Evolutionary conservation across 2,329 filamentous ascomycete genomes (phyloP), one percentile per base, ranked within the genome.

Genomic region (Ceratocystiopsis brevicomis): DNA sequence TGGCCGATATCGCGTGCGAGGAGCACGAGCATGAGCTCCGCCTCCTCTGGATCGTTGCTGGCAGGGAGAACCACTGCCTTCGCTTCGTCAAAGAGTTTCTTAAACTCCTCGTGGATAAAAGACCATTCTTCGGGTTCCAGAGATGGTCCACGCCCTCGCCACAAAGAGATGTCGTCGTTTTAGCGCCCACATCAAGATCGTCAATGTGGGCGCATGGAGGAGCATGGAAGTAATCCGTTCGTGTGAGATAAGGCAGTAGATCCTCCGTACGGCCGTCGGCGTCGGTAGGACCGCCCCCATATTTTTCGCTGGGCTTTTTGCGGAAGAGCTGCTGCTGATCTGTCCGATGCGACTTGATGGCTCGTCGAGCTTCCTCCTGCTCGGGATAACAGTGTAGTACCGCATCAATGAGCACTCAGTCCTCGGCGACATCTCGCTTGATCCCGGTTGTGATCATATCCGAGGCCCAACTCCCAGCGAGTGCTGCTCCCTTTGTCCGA

Each of bases 271-370:
- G n/a, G n/a, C n/a, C n/a, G n/a, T n/a, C n/a, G n/a, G n/a, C n/a
- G n/a, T n/a, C 10, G 32, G 18, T 34, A 8, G 33, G 40, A 5
- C 40, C 40, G 33, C 17, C 16, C 13, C 17, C 40, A 32, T 41
- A 41, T n/a, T 30, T 18, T 37, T 18, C 33, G n/a, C 36, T 14
- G 14, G 37, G 40, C 14, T 41, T 36, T 11, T 41, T 36, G n/a
- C 19, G 16, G 34, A 41, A 41, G 14, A 41, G 40, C 40, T 41
- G 40, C n/a, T 41, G 40, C n/a, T 41, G 40, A 6, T 41, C 33
- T 14, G 40, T 41, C 17, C 33, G 40, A 12, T 9, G 40, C 17
- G 40, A n/a, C 14, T 36, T 41, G 40, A 41, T 16, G 18, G 40
- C 37, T 18, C 37, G 21, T 12, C 33, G 16, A 4, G 40, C 32